Conservation (phyloP, 257 asterid species). For the Primulina eburnea region DNA sequence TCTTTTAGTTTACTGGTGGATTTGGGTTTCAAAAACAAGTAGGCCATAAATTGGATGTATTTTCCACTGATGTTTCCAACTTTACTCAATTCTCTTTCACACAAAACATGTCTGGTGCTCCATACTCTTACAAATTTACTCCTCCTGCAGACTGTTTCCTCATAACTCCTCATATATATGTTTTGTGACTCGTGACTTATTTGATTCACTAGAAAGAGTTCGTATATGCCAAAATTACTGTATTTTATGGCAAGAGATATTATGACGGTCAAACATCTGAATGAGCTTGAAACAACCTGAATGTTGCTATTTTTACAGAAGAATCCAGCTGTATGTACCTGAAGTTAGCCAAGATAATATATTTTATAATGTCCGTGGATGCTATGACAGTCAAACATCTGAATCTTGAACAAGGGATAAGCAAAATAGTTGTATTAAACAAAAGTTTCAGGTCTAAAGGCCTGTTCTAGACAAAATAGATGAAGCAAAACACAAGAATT, state of each 20-base stretch:
- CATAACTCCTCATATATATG: conserved; percentile 1
- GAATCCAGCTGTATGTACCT: background rate
- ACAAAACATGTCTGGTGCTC: background rate
- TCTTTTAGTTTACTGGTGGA: background rate
- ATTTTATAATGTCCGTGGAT: background rate
- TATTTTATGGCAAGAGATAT: background rate
- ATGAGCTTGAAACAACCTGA: background rate
- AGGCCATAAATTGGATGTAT: conserved; percentile 5
- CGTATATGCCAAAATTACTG: background rate
- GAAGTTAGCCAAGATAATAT: background rate
- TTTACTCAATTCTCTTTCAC: background rate
- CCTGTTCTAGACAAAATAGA: conserved; percentile 1
- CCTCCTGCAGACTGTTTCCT: background rate
- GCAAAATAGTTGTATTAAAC: background rate
- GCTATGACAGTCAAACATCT: background rate
- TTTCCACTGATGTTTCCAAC: background rate
- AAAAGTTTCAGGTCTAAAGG: background rate
- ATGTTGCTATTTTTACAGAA: no score
- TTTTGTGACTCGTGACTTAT: background rate
- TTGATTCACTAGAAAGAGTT: background rate
- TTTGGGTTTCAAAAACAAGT: conserved; percentile 16
- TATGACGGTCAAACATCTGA: no score
- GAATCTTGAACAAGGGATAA: conserved; percentile 11
- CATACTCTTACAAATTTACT: background rate
- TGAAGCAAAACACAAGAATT: background rate